phyloP scores from a whole-genome alignment of 148 eudicot genomes.

The Cornus suecica region DNA sequence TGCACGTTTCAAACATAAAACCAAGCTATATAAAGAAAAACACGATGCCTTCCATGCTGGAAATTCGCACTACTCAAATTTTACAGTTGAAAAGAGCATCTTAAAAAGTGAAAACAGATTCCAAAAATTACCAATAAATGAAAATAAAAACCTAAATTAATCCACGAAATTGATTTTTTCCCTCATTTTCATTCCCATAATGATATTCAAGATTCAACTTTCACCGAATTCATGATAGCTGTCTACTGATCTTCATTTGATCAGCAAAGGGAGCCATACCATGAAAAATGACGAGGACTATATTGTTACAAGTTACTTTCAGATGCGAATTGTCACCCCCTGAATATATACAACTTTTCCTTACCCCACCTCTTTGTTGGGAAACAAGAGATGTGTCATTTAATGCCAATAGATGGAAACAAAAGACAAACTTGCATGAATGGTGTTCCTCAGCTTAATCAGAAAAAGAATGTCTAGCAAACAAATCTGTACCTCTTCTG shows the following conservation, averaged over 20 bases:
- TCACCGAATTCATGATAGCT: background rate
- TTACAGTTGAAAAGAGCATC: no score
- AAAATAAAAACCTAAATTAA: background rate
- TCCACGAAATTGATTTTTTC: background rate
- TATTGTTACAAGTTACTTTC: background rate
- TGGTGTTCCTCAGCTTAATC: constrained; percentile 1
- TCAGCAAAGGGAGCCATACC: background rate
- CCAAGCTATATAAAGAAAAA: background rate
- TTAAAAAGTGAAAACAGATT: no score
- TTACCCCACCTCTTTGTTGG: background rate
- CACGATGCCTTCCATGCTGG: background rate
- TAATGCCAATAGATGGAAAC: background rate
- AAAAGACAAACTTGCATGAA: background rate
- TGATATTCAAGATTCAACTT: background rate
- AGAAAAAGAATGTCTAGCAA: background rate
- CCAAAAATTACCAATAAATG: background rate
- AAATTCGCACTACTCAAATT: no score
- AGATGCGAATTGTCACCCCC: background rate
- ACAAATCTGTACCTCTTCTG: constrained; percentile 71
- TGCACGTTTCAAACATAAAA: constrained; percentile 29
- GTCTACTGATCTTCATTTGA: no score
- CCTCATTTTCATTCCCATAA: background rate
- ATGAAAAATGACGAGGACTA: no score
- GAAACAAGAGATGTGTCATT: background rate
- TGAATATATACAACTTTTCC: background rate